Conservation (phyloP, 2,329 filamentous ascomycete species). For the Aspergillus vadensis region DNA sequence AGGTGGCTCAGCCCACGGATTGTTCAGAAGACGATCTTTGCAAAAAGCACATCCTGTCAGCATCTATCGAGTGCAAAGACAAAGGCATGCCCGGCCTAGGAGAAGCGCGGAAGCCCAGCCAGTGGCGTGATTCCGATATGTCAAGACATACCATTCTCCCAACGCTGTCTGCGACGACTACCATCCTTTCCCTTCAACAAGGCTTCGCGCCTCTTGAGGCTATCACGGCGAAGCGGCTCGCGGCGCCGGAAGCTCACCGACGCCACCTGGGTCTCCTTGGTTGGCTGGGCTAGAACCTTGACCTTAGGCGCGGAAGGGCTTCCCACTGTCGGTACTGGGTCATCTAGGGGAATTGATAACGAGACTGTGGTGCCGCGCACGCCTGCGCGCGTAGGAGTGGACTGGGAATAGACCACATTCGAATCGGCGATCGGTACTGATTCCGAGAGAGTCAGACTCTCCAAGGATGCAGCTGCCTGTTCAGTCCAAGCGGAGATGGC, state of each 20-base stretch:
- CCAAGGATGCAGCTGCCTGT: conserved; percentile 43
- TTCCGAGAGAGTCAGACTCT: conserved; percentile 38
- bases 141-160: conserved; percentile 79
- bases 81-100: background rate
- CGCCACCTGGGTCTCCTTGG: conserved; percentile 28
- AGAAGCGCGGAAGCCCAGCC: background rate
- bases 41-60: conserved; percentile 24
- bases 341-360: conserved; percentile 76
- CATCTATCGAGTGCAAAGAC: conserved; percentile 9
- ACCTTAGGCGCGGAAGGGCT: conserved; percentile 33
- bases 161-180: conserved; percentile 78
- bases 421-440: conserved; percentile 17
- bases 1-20: conserved; percentile 83
- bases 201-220: conserved; percentile 68
- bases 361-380: conserved; percentile 60
- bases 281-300: conserved; percentile 22
- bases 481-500: conserved; percentile 70
- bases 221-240: conserved; percentile 61
- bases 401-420: conserved; percentile 55
- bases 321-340: conserved; percentile 39
- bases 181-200: conserved; percentile 89
- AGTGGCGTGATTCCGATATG: background rate
- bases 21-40: conserved; percentile 78
- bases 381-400: conserved; percentile 52
- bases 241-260: conserved; percentile 53